A percentile compares a stretch with the other conserved stretches of the same genome.
Evolutionary conservation across 2,329 filamentous ascomycete genomes (phyloP).

Genomic region (Acarospora socialis): DNA sequence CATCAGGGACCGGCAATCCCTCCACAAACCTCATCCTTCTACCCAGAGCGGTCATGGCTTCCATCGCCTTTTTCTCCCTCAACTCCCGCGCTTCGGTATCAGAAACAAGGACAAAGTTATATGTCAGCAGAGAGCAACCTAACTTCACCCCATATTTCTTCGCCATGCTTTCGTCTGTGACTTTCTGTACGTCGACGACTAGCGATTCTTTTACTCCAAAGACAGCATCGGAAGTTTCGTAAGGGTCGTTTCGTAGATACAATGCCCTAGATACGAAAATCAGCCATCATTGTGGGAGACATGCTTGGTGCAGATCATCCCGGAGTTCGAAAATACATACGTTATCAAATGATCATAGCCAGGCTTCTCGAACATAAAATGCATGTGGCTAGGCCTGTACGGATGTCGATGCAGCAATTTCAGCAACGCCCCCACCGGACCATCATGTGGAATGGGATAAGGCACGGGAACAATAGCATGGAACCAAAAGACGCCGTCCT

Average conservation of each 20-base stretch:
- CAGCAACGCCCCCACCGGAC: slow-evolving; percentile 63
- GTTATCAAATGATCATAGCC: slow-evolving; percentile 72
- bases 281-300: not conserved
- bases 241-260: slow-evolving; percentile 64
- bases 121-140: slow-evolving; percentile 48
- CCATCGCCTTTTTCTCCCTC: slow-evolving; percentile 50
- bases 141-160: slow-evolving; percentile 49
- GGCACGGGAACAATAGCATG: slow-evolving; percentile 70
- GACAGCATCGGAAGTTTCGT: slow-evolving; percentile 71
- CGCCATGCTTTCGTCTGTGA: slow-evolving; percentile 38
- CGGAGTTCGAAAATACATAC: slow-evolving; percentile 36
- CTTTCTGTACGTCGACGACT: slow-evolving; percentile 45
- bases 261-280: slow-evolving; percentile 41
- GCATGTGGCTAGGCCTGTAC: slow-evolving; percentile 64
- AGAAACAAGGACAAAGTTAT: slow-evolving; percentile 66
- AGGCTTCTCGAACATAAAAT: slow-evolving; percentile 76
- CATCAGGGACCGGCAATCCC: slow-evolving; percentile 61
- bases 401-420: slow-evolving; percentile 55
- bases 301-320: slow-evolving; percentile 1
- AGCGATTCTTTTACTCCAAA: slow-evolving; percentile 77
- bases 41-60: slow-evolving; percentile 53
- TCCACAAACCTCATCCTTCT: slow-evolving; percentile 58
- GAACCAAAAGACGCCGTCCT: slow-evolving; percentile 69
- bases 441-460: slow-evolving; percentile 75
- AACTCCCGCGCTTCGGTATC: slow-evolving; percentile 53